Conservation (phyloP, 768 basidiomycete genomes). For the Mycena kentingensis region DNA sequence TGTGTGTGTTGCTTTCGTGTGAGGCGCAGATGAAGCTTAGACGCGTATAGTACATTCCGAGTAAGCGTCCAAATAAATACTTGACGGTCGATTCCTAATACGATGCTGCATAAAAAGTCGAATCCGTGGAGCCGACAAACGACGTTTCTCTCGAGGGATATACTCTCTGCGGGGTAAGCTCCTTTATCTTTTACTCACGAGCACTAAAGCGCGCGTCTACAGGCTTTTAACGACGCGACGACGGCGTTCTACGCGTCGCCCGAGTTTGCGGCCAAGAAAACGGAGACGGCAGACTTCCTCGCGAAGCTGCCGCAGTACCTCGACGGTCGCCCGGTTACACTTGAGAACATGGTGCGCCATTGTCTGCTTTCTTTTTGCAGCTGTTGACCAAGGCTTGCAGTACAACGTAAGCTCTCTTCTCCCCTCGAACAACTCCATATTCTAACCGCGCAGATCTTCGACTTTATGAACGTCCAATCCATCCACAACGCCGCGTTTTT, state of each 20-base stretch:
- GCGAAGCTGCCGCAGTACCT: slow-evolving; percentile 50
- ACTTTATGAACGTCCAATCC: slow-evolving; percentile 72
- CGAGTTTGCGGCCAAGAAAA: slow-evolving; percentile 47
- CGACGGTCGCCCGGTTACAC: slow-evolving; percentile 51
- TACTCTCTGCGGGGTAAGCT: slow-evolving; percentile 55
- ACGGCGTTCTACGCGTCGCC: slow-evolving; percentile 56
- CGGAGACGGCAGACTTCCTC: slow-evolving; percentile 51
- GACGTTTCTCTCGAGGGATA: slow-evolving; percentile 70
- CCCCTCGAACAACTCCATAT: neutral
- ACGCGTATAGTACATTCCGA: slow-evolving; percentile 36
- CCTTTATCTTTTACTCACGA: slow-evolving; percentile 2
- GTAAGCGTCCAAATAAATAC: slow-evolving; percentile 31
- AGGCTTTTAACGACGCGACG: slow-evolving; percentile 54
- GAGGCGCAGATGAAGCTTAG: neutral
- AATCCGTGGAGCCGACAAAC: slow-evolving; percentile 62
- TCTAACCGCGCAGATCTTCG: slow-evolving; percentile 50
- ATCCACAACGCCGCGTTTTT: slow-evolving; percentile 66
- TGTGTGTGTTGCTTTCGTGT: neutral
- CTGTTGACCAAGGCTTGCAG: slow-evolving; percentile 22
- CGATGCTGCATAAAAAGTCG: too few species aligned
- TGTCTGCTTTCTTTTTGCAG: neutral
- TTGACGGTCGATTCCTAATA: too few species aligned
- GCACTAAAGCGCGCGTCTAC: neutral
- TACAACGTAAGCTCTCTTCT: slow-evolving; percentile 37
- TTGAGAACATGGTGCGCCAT: slow-evolving; percentile 61